Base-by-base conservation (phyloP, 208 protist species). In the Leishmania lainsoni region DNA sequence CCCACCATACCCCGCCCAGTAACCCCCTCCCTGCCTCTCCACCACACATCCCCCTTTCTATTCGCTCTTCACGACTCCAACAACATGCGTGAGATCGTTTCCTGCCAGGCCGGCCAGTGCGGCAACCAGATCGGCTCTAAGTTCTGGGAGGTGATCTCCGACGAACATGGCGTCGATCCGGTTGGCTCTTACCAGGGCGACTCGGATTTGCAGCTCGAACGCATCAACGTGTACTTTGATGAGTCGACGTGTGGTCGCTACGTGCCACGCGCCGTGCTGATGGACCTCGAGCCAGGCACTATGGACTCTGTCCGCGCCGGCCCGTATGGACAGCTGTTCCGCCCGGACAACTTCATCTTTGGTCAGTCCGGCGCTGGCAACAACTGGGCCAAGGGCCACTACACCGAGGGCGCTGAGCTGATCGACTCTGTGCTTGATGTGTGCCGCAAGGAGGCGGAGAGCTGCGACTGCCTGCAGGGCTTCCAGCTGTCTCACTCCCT, bases 361-460 rank as follows among this genome's bases (percentile, higher is more conserved):
- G 99, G 99, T 68, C 97, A 99, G 92, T 95, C 94, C 76, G 98
- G 99, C 98, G 90, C 93, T 52, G 99, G 98, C 78, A 99, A 99
- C 96, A 99, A 99, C 97, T 99, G 99, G 99, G 97, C 96, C 73
- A 98, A 80, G 91, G 98, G 99, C 82, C 98, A 99, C 93, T 99
- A 99, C 92, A 99, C 98, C 22, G 99, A 99, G 83, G 99, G 99
- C 80, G 98, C 97, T 79, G 99, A 99, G 90, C 90, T 99, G 22
- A 98, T 99, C 70, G 99, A 99, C 79, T 90, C 89, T 39, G 97
- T 99, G 22, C 89, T 99, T 48, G 99, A 99, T 79, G 95, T 98
- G 71, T 97, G 99, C 65, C 94, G 99, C 84, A 99, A 99, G 92
- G 98, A 99, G 92, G 98, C 98, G 61, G 99, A 99, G 91, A 81